Evolutionary conservation across 139 green algal species (phyloP).

Genomic region (Mesotaenium endlicherianum): DNA sequence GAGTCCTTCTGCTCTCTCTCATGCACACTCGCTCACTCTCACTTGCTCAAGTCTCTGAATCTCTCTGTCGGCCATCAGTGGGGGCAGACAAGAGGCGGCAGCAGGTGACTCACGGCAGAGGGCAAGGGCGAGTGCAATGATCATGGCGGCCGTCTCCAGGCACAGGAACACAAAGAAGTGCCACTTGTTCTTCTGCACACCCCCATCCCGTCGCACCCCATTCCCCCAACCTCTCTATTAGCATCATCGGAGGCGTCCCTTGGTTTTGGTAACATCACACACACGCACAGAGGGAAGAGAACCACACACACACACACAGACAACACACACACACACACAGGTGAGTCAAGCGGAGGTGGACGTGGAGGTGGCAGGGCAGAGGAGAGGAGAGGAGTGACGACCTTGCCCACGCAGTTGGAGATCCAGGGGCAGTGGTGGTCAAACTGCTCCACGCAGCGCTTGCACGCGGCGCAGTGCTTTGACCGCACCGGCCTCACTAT

Average conservation of each 20-base stretch:
- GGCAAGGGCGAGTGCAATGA: constrained; percentile 55
- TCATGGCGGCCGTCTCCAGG: constrained; percentile 78
- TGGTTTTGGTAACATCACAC: not conserved
- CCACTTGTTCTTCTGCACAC: constrained; percentile 68
- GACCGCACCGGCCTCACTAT: constrained; percentile 46
- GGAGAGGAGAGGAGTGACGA: not conserved
- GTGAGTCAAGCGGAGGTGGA: too few relatives aligned
- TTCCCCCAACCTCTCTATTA: not conserved
- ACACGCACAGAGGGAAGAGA: not conserved
- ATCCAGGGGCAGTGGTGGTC: constrained; percentile 99
- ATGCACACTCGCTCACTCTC: not conserved
- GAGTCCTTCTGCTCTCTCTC: not conserved
- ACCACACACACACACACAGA: not conserved
- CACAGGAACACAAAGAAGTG: constrained; percentile 84
- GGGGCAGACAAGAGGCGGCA: not conserved
- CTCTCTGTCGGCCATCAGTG: not conserved
- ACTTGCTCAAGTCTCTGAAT: not conserved
- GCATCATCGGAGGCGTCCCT: not conserved
- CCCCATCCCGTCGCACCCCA: not conserved
- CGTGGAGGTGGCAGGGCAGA: too few relatives aligned
- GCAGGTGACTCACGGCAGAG: constrained; percentile 45
- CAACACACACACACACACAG: not conserved
- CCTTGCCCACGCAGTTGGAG: constrained; percentile 68
- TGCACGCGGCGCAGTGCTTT: constrained; percentile 57
- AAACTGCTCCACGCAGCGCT: constrained; percentile 72